Evolutionary conservation across 139 green algal genomes (phyloP).

Genomic region (Zygnema cylindricum): DNA sequence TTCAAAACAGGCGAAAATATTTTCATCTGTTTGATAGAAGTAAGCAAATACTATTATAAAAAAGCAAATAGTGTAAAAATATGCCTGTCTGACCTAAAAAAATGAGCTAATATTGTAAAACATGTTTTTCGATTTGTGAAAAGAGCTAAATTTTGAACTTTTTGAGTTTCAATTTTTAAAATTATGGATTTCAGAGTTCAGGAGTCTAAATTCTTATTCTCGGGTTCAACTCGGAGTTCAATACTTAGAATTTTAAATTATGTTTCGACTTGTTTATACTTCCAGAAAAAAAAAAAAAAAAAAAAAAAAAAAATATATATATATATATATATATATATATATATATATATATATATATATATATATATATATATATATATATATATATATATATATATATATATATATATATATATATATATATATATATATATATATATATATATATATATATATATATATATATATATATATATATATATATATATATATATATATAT

Average conservation of each 20-base stretch:
- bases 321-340: conserved; percentile 31
- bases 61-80: too few species aligned
- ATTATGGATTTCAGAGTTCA: background rate
- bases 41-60: too few species aligned
- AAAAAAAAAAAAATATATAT: conserved; percentile 1
- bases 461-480: conserved; percentile 6
- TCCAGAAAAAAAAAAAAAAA: background rate
- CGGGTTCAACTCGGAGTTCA: background rate
- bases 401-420: conserved; percentile 32
- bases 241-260: background rate
- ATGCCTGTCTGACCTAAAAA: too few species aligned
- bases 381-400: conserved; percentile 42
- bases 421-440: conserved; percentile 29
- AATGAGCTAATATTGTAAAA: too few species aligned
- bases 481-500: background rate
- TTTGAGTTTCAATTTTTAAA: background rate
- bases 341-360: background rate
- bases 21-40: too few species aligned
- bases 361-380: background rate
- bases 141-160: background rate
- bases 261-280: conserved; percentile 14
- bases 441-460: conserved; percentile 18
- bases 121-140: too few species aligned
- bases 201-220: background rate
- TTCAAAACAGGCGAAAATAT: too few species aligned